These are phyloP conservation scores for Cymbopogon flexuosus DNA, from an alignment of 202 grass and related monocot species.

Conservation along the genomic window DNA sequence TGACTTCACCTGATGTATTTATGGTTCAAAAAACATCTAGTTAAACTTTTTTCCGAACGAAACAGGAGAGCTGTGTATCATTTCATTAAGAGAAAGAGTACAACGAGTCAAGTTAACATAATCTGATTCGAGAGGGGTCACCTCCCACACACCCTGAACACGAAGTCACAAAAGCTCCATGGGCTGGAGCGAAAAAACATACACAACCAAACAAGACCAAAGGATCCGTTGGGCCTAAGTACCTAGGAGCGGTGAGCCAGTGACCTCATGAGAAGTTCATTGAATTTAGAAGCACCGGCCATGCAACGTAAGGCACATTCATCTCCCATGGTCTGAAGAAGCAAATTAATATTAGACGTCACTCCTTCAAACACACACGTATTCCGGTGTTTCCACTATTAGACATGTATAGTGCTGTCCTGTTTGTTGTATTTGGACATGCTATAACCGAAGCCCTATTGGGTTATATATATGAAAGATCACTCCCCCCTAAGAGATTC, in stretches of 20 bases:
- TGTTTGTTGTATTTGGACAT: too few species aligned
- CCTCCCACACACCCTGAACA: background rate
- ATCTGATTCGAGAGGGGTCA: background rate
- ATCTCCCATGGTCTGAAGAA: background rate
- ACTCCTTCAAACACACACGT: background rate
- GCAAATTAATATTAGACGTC: background rate
- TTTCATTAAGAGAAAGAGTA: background rate
- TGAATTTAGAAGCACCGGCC: background rate
- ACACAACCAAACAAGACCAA: background rate
- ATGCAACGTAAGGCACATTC: background rate
- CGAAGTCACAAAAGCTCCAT: background rate
- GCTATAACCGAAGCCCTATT: too few species aligned
- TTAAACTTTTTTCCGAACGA: background rate
- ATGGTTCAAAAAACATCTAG: background rate
- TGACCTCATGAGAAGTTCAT: background rate
- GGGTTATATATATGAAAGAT: too few species aligned
- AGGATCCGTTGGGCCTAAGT: background rate
- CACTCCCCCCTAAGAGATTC: background rate
- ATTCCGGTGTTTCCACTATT: background rate
- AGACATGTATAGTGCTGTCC: too few species aligned
- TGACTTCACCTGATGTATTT: too few species aligned
- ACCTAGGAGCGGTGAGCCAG: background rate
- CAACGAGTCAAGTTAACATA: background rate
- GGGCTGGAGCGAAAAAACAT: background rate
- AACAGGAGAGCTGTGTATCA: background rate